Conservation (phyloP, 768 basidiomycete species). For the Amanita muscaria region DNA sequence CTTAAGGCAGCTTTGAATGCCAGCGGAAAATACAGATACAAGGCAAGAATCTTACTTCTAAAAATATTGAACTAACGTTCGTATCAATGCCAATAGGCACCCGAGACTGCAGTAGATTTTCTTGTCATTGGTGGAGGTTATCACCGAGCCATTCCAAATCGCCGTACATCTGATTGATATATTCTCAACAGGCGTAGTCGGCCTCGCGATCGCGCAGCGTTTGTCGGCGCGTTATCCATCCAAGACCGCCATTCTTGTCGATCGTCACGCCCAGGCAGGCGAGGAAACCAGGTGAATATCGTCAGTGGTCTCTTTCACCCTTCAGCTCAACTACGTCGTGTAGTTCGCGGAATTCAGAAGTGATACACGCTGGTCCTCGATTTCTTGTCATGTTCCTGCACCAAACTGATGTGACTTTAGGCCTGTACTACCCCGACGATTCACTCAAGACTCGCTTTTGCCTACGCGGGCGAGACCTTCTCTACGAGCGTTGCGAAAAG, state of each 20-base stretch:
- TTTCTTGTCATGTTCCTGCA: too few species aligned
- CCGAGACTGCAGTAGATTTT: constrained; percentile 71
- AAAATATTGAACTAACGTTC: not conserved
- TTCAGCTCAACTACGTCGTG: not conserved
- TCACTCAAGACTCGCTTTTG: constrained; percentile 86
- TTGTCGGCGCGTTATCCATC: constrained; percentile 54
- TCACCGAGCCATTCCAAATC: constrained; percentile 6
- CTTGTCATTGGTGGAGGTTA: constrained; percentile 83
- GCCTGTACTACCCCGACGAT: constrained; percentile 73
- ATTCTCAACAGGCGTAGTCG: constrained; percentile 57
- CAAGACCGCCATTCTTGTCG: constrained; percentile 73
- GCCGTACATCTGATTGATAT: not conserved
- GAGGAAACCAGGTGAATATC: constrained; percentile 72
- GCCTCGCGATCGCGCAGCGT: constrained; percentile 76
- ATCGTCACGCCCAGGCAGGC: constrained; percentile 65
- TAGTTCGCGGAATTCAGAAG: constrained; percentile 91
- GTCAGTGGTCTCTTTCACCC: not conserved
- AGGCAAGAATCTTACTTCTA: constrained; percentile 31
- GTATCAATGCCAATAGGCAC: constrained; percentile 30
- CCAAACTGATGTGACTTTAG: constrained; percentile 29
- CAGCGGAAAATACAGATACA: constrained; percentile 49
- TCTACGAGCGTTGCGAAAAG: constrained; percentile 67
- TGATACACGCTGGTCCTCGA: constrained; percentile 92
- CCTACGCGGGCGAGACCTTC: constrained; percentile 73
- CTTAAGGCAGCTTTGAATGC: constrained; percentile 56